phyloP scores from a whole-genome alignment of 2,329 filamentous ascomycete species.

The Nothomitra cinnamomea region DNA sequence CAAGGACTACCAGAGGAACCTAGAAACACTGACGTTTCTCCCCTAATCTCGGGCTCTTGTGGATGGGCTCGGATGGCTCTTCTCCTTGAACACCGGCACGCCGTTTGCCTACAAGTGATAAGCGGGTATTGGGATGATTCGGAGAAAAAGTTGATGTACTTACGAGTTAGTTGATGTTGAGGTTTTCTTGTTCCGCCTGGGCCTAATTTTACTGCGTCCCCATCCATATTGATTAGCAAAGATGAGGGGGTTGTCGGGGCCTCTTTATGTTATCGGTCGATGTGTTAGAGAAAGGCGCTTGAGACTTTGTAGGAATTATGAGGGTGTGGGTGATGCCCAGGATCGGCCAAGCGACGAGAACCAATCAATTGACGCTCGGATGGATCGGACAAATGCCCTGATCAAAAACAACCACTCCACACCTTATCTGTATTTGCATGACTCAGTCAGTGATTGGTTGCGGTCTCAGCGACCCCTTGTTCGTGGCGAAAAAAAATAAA shows the following conservation, averaged over 20 bases:
- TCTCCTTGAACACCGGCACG: not conserved
- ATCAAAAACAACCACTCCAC: too few species aligned
- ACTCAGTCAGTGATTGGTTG: too few species aligned
- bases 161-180: conserved; percentile 1
- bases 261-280: not conserved
- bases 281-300: not conserved
- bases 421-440: too few species aligned
- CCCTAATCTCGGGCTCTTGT: not conserved
- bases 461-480: too few species aligned
- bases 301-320: not conserved
- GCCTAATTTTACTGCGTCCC: not conserved
- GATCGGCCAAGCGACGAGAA: too few species aligned
- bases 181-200: not conserved
- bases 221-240: not conserved
- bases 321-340: not conserved
- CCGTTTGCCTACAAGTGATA: conserved; percentile 3
- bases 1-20: not conserved
- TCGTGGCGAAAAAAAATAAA: too few species aligned
- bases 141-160: not conserved
- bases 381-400: too few species aligned
- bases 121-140: not conserved
- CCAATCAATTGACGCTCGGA: too few species aligned
- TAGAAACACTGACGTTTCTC: not conserved
- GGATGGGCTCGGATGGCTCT: not conserved
- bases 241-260: not conserved